Base-by-base conservation (phyloP, 257 asterid genomes). In the Solanum gracilifrons region DNA sequence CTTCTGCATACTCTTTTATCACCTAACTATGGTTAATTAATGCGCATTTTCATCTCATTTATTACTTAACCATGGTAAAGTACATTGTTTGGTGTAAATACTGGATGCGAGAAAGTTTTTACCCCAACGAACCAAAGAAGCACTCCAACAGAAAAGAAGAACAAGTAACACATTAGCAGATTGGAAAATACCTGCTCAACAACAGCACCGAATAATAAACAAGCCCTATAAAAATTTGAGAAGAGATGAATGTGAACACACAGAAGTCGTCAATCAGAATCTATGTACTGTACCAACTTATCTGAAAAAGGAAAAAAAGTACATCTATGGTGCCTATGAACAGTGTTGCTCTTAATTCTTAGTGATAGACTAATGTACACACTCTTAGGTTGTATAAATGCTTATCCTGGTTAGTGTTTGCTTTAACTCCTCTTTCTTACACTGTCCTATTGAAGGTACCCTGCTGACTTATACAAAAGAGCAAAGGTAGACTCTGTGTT, bases 401-500 rank as follows among this genome's bases (percentile, higher is more conserved):
- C 73, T 20, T 88, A 31, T 13, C 43, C 12, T 82, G 79, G 21
- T 82, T 36, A 23, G 15, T 46, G 46, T 48, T 88, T 75, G 29
- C 32, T 32, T 87, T 86, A 73, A 75, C 68, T 87, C 66, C 35
- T 60, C 87, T 58, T 51, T 84, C 84, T 2, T 43, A 43, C 25
- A 43, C 85, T 20, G 3, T 27, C 66, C 39, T 27, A 79, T 88
- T 86, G 46, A 82, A 97, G 99, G 99, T 97, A 95, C 89, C 99
- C 99, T 46, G 92, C 94, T 71, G 99, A 97, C 87, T 43, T 93
- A 43, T 92, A 91, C 92, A 93, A 87, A 88, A 91, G 98, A 92
- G 97, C 98, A 6, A 94, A 93, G 90, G 88, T 97, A 87, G 93
- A 97, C 91, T 93, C 99, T 5, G 96, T 94, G 86, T 88, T 97